Base-by-base conservation (phyloP, 345 rosid species). In the Lumnitzera racemosa region DNA sequence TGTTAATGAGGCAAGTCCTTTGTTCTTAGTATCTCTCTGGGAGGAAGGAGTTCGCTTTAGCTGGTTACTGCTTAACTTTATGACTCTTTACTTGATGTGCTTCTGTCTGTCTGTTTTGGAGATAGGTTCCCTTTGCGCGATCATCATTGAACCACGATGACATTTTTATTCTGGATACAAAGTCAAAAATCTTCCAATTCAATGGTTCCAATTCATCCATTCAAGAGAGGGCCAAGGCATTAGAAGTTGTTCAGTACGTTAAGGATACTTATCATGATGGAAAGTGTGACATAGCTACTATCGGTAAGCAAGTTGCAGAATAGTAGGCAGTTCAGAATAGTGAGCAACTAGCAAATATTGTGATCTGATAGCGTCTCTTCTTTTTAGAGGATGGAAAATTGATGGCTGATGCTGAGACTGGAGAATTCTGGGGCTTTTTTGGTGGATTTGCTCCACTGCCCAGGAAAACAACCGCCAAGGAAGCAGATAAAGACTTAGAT, bases 361-460 rank as follows among this genome's bases (percentile, higher is more conserved):
- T 6, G n/a, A 50, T 50, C 16, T 50, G 20, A 16, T 63, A 16
- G 61, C 60, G 55, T 79, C 61, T 63, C 64, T 52, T 41, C 70
- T 57, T 15, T 72, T 62, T 66, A 90, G 97, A 87, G 78, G 97
- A 90, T 73, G 96, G 96, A 47, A 89, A 86, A 66, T 72, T 90
- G 66, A 95, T 87, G 70, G 87, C 97, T 48, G 97, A 90, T 67
- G 87, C 97, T 68, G 97, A 90, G 62, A 87, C 97, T 0, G 97
- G 97, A 46, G 97, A 81, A 67, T 90, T 90, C 66, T 90, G 97
- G 97, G 97, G 85, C 73, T 91, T 90, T 49, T 74, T 87, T 71
- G 97, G 97, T 70, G 97, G 97, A 53, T 90, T 90, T 74, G 98
- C 98, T 66, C 98, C 99, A 55, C 84, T 94, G 20, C 91, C 86